Evolutionary conservation across 495 filamentous ascomycete species (phyloP), one percentile per base, ranked within the genome.

Genomic region (Daldinia caldariorum): DNA sequence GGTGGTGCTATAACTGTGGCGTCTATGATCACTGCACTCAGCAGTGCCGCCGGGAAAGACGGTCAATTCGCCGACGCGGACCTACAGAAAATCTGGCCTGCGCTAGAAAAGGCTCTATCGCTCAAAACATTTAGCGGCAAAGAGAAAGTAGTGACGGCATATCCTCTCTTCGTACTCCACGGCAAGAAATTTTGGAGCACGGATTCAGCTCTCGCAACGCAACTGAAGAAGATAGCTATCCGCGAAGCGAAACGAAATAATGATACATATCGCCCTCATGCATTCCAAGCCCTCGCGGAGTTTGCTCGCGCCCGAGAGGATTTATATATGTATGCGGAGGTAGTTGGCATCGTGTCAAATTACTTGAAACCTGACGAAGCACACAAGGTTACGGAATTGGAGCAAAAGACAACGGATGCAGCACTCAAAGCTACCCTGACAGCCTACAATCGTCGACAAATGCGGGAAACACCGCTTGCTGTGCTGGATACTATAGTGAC

Each of bases 81-180:
- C 49, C 82, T 91, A 34, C 82, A 86, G 71, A 80, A 83, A 10
- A 73, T 97, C 18, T 99, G 93, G 93, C 92, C 92, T 0, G 86
- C 89, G 0, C 82, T 97, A 22, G 92, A 97, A 47, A 91, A 89
- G 73, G 89, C 93, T 2, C 74, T 97, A 57, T 83, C 86, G 14
- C 90, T 96, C 20, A 97, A 96, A 80, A 97, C 93, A 4, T 99
- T 97, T 87, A 89, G 92, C 9, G 93, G 93, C 8, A 99, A 99
- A 79, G 95, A 97, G 78, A 89, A 87, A 62, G 88, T 98, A 53
- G 81, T 98, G n/a, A 84, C 88, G 62, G 90, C 92, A n/a, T 90
- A 97, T 76, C 89, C 92, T 12, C 87, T 87, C 61, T 94, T 97
- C 70, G 87, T 89, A 1, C 81, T 85, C 55, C 86, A 89, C 58